Conservation (phyloP, 139 green algal genomes). For the Micractinium conductrix region DNA sequence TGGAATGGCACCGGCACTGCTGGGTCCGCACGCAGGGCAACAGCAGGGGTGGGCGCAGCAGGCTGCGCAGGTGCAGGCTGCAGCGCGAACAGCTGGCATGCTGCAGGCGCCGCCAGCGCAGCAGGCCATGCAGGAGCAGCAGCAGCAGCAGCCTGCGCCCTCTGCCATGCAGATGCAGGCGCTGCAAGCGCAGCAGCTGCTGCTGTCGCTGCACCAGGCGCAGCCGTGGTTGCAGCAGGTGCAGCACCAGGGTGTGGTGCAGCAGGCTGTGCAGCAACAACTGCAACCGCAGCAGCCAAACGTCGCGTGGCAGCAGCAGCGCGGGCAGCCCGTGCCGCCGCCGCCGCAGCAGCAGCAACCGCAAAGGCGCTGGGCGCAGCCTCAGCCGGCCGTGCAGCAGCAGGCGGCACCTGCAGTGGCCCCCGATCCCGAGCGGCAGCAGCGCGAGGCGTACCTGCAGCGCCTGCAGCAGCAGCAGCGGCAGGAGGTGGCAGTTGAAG, state of each 20-base stretch:
- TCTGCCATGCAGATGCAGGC: background rate
- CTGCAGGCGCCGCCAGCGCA: no score
- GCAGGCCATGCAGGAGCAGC: background rate
- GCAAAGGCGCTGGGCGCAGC: background rate
- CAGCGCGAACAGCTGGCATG: no score
- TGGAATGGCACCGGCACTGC: background rate
- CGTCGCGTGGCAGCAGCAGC: background rate
- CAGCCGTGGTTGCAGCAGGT: background rate
- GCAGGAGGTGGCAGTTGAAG: background rate
- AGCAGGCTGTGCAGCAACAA: background rate
- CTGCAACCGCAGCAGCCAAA: background rate
- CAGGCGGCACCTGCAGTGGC: background rate
- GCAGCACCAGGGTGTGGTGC: background rate
- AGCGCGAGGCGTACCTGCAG: slow-evolving; percentile 1
- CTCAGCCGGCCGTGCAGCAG: background rate
- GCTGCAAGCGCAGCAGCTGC: background rate
- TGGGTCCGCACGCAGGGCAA: no score
- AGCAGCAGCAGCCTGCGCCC: background rate
- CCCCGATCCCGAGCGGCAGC: background rate
- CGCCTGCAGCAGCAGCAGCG: slow-evolving; percentile 28
- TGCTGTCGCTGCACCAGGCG: background rate
- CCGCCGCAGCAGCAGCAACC: background rate
- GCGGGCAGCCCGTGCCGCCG: background rate
- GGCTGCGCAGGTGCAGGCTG: no score
- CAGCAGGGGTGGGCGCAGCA: background rate